These are phyloP conservation scores for Nidula microcarpa DNA, from an alignment of 768 basidiomycete genomes.

Conservation along the genomic window DNA sequence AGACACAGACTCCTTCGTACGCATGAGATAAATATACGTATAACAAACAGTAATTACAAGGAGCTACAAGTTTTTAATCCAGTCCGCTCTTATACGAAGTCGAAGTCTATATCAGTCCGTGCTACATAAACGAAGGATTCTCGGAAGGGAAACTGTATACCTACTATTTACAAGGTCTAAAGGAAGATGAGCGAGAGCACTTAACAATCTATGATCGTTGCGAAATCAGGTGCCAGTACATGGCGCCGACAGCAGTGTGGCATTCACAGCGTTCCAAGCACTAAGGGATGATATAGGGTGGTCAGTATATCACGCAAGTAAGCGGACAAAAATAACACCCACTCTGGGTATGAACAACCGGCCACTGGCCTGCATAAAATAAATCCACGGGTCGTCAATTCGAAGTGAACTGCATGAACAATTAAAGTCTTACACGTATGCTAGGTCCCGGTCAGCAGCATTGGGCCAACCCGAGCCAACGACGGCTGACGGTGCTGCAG, in stretches of 20 bases:
- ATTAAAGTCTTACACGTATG: constrained; percentile 38
- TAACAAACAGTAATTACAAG: too few relatives aligned
- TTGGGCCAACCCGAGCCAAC: constrained; percentile 81
- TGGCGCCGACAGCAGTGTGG: constrained; percentile 40
- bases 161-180: too few relatives aligned
- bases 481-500: constrained; percentile 44
- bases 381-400: neutral
- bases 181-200: too few relatives aligned
- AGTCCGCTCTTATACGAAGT: too few relatives aligned
- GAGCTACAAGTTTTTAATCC: too few relatives aligned
- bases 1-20: too few relatives aligned
- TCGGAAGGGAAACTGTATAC: too few relatives aligned
- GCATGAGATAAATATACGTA: too few relatives aligned
- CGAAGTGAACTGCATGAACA: neutral
- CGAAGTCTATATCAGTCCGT: too few relatives aligned
- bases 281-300: constrained; percentile 15
- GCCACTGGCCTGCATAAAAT: constrained; percentile 36
- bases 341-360: constrained; percentile 66
- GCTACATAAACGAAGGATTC: too few relatives aligned
- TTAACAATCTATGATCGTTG: neutral
- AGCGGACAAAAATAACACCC: constrained; percentile 11
- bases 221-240: constrained; percentile 27
- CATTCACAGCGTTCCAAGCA: constrained; percentile 57
- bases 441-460: constrained; percentile 53
- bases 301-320: constrained; percentile 1